Conservation (phyloP, 352 stramenopile species). For the Globisporangium alternatum region DNA sequence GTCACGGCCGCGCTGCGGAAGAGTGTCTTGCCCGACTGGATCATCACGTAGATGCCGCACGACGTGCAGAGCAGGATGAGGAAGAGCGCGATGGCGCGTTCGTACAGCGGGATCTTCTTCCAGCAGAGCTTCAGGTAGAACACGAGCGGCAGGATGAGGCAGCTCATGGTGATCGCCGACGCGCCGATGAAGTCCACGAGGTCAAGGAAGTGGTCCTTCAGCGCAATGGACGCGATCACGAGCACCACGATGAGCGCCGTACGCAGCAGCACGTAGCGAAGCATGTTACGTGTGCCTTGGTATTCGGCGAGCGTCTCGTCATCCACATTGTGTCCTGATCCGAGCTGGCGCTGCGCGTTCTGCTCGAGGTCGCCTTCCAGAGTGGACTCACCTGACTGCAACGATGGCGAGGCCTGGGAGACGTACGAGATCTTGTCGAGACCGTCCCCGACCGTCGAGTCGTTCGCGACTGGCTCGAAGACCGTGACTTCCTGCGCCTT, state of each 20-base stretch:
- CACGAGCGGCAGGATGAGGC: slow-evolving; percentile 29
- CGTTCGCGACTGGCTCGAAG: neutral
- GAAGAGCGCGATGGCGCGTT: slow-evolving; percentile 20
- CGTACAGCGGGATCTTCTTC: slow-evolving; percentile 23
- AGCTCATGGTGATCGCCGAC: slow-evolving; percentile 20
- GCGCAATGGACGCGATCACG: slow-evolving; percentile 18
- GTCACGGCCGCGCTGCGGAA: slow-evolving; percentile 1
- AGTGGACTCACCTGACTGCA: slow-evolving; percentile 15
- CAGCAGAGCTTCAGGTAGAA: slow-evolving; percentile 33
- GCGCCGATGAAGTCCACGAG: slow-evolving; percentile 29
- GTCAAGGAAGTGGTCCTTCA: slow-evolving; percentile 22
- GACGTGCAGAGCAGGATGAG: slow-evolving; percentile 22
- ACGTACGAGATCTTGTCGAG: slow-evolving; percentile 14
- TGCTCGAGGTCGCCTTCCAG: slow-evolving; percentile 15
- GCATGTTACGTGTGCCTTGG: slow-evolving; percentile 11
- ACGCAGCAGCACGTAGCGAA: slow-evolving; percentile 22
- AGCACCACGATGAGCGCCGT: slow-evolving; percentile 21
- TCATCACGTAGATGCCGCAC: slow-evolving; percentile 24
- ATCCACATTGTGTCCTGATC: neutral
- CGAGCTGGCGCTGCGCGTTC: slow-evolving; percentile 9
- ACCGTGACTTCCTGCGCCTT: slow-evolving; percentile 7
- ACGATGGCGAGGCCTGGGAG: slow-evolving; percentile 10
- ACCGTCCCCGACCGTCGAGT: neutral
- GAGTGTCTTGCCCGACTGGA: slow-evolving; percentile 17
- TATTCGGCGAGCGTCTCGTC: slow-evolving; percentile 15